Base-by-base conservation (phyloP, 305 asterid species). In the Fraxinus dipetala region DNA sequence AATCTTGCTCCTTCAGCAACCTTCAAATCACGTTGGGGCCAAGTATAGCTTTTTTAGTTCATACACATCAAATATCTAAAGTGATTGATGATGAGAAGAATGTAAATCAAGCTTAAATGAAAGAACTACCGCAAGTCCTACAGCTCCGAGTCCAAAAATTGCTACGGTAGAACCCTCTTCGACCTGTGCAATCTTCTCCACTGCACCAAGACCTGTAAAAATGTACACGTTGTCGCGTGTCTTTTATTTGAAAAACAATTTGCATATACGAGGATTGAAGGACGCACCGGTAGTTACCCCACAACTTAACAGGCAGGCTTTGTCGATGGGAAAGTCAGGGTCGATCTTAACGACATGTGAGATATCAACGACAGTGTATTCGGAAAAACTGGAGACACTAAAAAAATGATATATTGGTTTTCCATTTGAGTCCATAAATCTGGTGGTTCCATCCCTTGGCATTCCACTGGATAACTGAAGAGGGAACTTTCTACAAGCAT, bases 1-100 rank as follows among this genome's bases (percentile, higher is more conserved):
- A 85, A 22, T 74, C 86, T 89, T 78, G 91, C 89, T 36, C 91
- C 91, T 79, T 78, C 82, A 9, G 87, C 89, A 67, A 85, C 91
- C 90, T 88, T 76, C 38, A 59, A 78, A 7, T 51, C 7, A 14
- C 0, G n/a, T 7, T 4, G 22, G 16, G 31, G 32, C 26, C 16
- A 4, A 61, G 72, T 24, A 61, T 61, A 7, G 31, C 5, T 14
- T 13, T 61, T 61, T 61, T 61, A 61, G 70, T 7, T 45, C 56
- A 14, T 14, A 14, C 1, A 48, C 59, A 48, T 14, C 59, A 48
- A 48, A 48, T 48, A 14, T 14, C 59, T 48, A 48, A 48, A 48
- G 0, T 48, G 20, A 14, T 48, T 14, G 18, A 3, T 13, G 59
- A 14, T 48, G 59, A 48, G 3, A 48, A 48, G 20, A 48, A 48